phyloP scores from a whole-genome alignment of 2,329 filamentous ascomycete genomes.

The Stachybotrys echinatus region DNA sequence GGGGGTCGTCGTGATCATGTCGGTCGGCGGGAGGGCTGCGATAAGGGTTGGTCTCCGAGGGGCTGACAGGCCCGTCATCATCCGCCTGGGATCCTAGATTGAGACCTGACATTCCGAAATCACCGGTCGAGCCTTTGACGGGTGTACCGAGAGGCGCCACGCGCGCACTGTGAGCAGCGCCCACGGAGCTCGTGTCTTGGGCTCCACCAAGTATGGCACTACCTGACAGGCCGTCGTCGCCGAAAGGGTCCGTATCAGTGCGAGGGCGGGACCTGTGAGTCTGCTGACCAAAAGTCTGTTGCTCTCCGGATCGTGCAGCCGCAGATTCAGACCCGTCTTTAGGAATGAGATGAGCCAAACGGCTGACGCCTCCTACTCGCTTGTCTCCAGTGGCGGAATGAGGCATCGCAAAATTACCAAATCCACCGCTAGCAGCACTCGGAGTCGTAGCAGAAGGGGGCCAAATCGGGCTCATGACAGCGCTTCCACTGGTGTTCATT shows the following conservation, averaged over 20 bases:
- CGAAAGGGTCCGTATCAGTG: constrained; percentile 72
- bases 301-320: constrained; percentile 44
- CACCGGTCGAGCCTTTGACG: constrained; percentile 46
- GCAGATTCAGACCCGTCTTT: constrained; percentile 70
- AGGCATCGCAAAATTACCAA: constrained; percentile 80
- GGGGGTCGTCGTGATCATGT: constrained; percentile 58
- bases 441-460: constrained; percentile 49
- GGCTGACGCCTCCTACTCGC: constrained; percentile 72
- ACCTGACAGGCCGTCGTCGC: constrained; percentile 60
- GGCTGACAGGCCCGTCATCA: constrained; percentile 71
- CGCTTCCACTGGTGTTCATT: constrained; percentile 46
- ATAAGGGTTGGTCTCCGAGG: constrained; percentile 93
- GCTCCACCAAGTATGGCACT: constrained; percentile 71
- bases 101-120: constrained; percentile 59
- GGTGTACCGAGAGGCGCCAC: constrained; percentile 47
- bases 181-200: constrained; percentile 56
- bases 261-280: constrained; percentile 57
- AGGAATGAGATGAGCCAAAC: constrained; percentile 77
- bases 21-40: constrained; percentile 81
- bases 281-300: constrained; percentile 27
- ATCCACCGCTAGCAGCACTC: constrained; percentile 61
- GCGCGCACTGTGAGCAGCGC: constrained; percentile 21
- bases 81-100: constrained; percentile 53
- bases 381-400: constrained; percentile 62
- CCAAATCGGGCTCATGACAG: constrained; percentile 38